phyloP scores from a whole-genome alignment of 495 filamentous ascomycete genomes.

The Antarctomyces pellizariae region DNA sequence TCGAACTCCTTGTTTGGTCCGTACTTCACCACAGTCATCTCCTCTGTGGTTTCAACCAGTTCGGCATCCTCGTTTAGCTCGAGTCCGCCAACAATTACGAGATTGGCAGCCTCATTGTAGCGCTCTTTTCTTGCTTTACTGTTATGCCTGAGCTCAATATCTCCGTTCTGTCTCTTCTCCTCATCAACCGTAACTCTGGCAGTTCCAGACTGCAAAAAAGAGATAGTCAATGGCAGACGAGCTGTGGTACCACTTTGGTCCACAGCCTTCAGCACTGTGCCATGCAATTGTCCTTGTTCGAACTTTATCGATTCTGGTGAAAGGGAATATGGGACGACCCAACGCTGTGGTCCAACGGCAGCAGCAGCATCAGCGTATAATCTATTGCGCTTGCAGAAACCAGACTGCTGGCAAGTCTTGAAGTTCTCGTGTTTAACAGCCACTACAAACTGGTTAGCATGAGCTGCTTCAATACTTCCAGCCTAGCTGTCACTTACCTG shows the following conservation, averaged over 20 bases:
- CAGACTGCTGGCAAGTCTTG: conserved; percentile 84
- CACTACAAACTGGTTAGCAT: conserved; percentile 25
- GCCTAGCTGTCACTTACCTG: conserved; percentile 25
- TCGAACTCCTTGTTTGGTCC: conserved; percentile 54
- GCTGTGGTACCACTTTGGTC: conserved; percentile 34
- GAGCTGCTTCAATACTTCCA: background rate
- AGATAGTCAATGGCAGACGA: conserved; percentile 59
- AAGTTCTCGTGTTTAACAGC: conserved; percentile 87
- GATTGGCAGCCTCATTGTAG: conserved; percentile 77
- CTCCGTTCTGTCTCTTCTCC: conserved; percentile 64
- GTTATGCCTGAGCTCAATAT: conserved; percentile 65
- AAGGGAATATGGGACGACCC: conserved; percentile 66
- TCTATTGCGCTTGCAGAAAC: conserved; percentile 90
- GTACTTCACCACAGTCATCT: conserved; percentile 54
- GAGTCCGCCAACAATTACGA: conserved; percentile 64
- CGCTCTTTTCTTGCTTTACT: conserved; percentile 76
- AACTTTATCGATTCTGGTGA: conserved; percentile 45
- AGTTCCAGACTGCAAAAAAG: conserved; percentile 70
- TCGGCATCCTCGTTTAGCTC: conserved; percentile 42
- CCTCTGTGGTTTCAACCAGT: conserved; percentile 28
- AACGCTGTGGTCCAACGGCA: conserved; percentile 34
- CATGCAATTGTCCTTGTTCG: conserved; percentile 58
- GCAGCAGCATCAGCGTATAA: conserved; percentile 60
- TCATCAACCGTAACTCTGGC: conserved; percentile 79
- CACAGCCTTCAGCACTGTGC: conserved; percentile 52